Conservation (phyloP, 1,139 yeast genomes). For the Pichia inconspicua region DNA sequence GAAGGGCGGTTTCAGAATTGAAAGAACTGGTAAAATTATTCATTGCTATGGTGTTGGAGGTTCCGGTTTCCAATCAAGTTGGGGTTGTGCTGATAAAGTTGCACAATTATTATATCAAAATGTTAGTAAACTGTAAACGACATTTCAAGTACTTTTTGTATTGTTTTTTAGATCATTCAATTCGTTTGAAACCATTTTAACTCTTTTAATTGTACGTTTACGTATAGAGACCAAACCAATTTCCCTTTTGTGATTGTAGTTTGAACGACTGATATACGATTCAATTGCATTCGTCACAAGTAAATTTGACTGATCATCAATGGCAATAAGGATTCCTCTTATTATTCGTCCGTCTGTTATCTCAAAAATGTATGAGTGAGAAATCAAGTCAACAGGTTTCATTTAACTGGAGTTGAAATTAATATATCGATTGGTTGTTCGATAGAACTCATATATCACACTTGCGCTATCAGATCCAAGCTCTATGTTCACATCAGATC, state of each 20-base stretch:
- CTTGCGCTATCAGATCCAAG: too few species aligned
- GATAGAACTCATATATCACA: too few species aligned
- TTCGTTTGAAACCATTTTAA: conserved; percentile 3
- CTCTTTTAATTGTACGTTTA: conserved; percentile 19
- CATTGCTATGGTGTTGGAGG: conserved; percentile 50
- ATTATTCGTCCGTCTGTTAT: conserved; percentile 28
- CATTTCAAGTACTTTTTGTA: neutral
- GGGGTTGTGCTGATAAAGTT: conserved; percentile 19
- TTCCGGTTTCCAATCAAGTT: conserved; percentile 40
- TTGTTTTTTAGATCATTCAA: neutral
- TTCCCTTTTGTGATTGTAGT: conserved; percentile 17
- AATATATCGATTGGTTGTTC: too few species aligned
- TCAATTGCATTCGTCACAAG: conserved; percentile 25
- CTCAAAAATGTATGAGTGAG: conserved; percentile 22
- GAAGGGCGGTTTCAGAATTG: conserved; percentile 36
- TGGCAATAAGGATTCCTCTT: conserved; percentile 29
- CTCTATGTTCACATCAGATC: too few species aligned
- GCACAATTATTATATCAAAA: conserved; percentile 1
- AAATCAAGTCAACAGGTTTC: conserved; percentile 24
- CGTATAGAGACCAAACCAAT: conserved; percentile 34
- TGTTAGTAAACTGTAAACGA: conserved; percentile 2
- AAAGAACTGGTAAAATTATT: conserved; percentile 22
- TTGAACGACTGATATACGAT: neutral
- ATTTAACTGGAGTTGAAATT: neutral
- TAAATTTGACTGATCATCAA: conserved; percentile 33